Conservation (phyloP, 495 filamentous ascomycete species). For the Xylaria grammica region DNA sequence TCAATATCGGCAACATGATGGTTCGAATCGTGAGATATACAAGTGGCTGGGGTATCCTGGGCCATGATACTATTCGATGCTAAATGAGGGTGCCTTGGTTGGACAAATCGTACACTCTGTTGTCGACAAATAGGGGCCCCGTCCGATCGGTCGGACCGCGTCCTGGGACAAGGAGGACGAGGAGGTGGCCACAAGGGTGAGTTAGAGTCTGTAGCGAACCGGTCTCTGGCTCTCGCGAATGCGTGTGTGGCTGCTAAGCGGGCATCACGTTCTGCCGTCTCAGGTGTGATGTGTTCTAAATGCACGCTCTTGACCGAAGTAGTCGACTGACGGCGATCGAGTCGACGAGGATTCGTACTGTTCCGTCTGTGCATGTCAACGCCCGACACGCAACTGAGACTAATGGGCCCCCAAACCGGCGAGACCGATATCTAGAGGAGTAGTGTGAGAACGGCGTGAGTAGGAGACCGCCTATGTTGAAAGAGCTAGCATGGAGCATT, state of each 20-base stretch:
- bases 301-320: conserved; percentile 60
- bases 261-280: conserved; percentile 65
- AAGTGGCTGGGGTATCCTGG: neutral
- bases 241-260: conserved; percentile 71
- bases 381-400: neutral
- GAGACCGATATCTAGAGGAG: neutral
- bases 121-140: conserved; percentile 39
- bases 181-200: conserved; percentile 39
- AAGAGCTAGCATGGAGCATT: neutral
- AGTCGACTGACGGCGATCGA: conserved; percentile 67
- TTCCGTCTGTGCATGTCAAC: conserved; percentile 33
- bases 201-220: conserved; percentile 31
- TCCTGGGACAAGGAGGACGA: neutral
- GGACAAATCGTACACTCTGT: conserved; percentile 63
- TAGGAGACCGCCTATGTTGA: neutral
- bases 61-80: neutral
- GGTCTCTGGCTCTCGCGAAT: conserved; percentile 62
- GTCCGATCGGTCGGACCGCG: conserved; percentile 19
- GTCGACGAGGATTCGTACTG: conserved; percentile 43
- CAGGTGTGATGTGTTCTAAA: conserved; percentile 57
- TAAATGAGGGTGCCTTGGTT: conserved; percentile 26
- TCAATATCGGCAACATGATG: neutral
- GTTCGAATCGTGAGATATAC: neutral
- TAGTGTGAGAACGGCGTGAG: neutral
- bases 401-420: neutral